Evolutionary conservation across 345 rosid genomes (phyloP).

Genomic region (Carallia brachiata): DNA sequence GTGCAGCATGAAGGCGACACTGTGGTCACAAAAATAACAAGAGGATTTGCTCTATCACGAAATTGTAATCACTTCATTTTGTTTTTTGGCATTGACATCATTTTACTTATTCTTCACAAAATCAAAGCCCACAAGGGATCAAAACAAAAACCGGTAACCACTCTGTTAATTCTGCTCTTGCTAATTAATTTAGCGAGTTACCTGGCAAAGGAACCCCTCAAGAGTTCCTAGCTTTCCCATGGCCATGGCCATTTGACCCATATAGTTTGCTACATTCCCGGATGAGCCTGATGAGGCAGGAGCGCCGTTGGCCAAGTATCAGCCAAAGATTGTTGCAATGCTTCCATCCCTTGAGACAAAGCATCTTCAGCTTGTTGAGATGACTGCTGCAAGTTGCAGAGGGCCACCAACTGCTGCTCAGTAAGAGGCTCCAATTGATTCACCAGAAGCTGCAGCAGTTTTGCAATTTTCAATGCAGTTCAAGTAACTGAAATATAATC

Average conservation of each 20-base stretch:
- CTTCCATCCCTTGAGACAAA: slow-evolving; percentile 68
- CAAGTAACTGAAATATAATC: not conserved
- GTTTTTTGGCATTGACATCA: too few relatives aligned
- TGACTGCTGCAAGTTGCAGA: slow-evolving; percentile 77
- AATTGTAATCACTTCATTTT: too few relatives aligned
- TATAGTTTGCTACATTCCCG: slow-evolving; percentile 84
- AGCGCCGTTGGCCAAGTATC: slow-evolving; percentile 80
- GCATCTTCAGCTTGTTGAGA: slow-evolving; percentile 96
- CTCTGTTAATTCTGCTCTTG: too few relatives aligned
- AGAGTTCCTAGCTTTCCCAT: slow-evolving; percentile 95
- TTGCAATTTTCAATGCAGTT: not conserved
- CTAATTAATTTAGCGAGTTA: not conserved
- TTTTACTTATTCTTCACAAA: too few relatives aligned
- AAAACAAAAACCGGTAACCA: too few relatives aligned
- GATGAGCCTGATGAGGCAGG: slow-evolving; percentile 63
- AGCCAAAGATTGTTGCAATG: slow-evolving; percentile 56
- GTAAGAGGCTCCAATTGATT: slow-evolving; percentile 92
- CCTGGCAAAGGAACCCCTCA: slow-evolving; percentile 86
- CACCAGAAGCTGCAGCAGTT: slow-evolving; percentile 62
- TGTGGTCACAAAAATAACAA: too few relatives aligned
- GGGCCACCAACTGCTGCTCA: slow-evolving; percentile 66
- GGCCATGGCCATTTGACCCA: slow-evolving; percentile 99
- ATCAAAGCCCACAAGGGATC: too few relatives aligned
- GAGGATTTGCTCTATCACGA: too few relatives aligned
- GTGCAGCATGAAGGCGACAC: too few relatives aligned